Percentiles rank a stretch among this genome's conserved stretches.
These are phyloP conservation scores for Cicer pinnatifidum DNA, from an alignment of 306 rosid species.

Conservation along the genomic window DNA sequence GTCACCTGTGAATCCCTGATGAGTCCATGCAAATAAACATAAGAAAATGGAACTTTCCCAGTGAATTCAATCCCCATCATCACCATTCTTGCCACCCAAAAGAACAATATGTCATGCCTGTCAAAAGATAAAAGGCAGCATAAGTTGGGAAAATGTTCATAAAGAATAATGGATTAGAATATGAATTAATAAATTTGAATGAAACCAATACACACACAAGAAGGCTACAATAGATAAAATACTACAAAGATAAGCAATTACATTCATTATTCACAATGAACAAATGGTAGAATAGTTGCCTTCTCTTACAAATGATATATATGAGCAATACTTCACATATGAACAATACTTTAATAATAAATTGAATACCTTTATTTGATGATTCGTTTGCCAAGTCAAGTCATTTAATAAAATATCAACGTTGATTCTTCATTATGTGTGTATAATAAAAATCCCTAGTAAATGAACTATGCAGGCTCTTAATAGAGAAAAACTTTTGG, in stretches of 20 bases:
- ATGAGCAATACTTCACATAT: neutral
- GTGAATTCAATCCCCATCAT: conserved; percentile 99
- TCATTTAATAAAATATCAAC: neutral
- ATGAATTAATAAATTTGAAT: conserved; percentile 13
- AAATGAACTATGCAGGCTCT: neutral
- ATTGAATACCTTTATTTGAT: neutral
- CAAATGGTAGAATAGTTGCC: conserved; percentile 5
- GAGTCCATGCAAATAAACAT: conserved; percentile 94
- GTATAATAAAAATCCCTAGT: neutral
- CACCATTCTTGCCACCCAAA: conserved; percentile 99
- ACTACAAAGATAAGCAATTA: neutral
- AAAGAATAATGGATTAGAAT: conserved; percentile 2
- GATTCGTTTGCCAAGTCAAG: neutral
- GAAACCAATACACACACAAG: conserved; percentile 9
- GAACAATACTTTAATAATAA: conserved; percentile 2
- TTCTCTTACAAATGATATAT: conserved; percentile 1
- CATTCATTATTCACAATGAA: neutral
- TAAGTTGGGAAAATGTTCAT: conserved; percentile 21
- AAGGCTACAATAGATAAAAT: conserved; percentile 1
- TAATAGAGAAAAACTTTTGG: neutral
- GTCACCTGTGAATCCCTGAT: conserved; percentile 91
- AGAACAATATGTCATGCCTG: conserved; percentile 97
- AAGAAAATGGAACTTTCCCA: conserved; percentile 80
- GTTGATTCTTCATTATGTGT: neutral
- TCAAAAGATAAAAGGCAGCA: conserved; percentile 44